These are phyloP conservation scores for Basipetospora chlamydospora DNA, from an alignment of 2,329 filamentous ascomycete species.

Conservation along the genomic window DNA sequence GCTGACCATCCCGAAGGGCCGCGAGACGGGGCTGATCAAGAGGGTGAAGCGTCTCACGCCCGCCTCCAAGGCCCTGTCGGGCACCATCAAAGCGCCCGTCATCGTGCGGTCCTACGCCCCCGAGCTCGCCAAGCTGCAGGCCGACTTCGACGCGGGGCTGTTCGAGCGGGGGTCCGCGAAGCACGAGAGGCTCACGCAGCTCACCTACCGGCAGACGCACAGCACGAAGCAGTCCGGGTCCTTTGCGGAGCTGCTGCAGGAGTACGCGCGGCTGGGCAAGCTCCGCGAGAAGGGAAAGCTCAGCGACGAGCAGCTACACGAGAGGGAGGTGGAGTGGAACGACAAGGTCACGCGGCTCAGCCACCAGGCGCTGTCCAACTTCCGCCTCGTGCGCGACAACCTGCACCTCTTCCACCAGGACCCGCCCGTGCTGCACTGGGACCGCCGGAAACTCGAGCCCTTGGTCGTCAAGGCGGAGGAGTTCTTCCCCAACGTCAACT, in stretches of 20 bases:
- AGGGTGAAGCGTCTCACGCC: constrained; percentile 12
- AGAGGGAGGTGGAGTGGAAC: constrained; percentile 17
- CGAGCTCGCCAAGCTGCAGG: constrained; percentile 25
- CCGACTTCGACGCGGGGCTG: constrained; percentile 10
- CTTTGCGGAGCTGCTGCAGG: constrained; percentile 19
- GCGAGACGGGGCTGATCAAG: constrained; percentile 22
- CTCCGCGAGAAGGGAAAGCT: constrained; percentile 10
- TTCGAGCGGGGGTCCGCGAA: constrained; percentile 1
- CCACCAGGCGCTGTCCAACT: constrained; percentile 20
- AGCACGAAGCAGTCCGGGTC: constrained; percentile 10
- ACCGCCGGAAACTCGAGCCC: constrained; percentile 57
- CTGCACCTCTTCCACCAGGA: constrained; percentile 32
- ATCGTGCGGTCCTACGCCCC: constrained; percentile 26
- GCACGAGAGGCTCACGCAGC: constrained; percentile 12
- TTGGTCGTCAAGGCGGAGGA: constrained; percentile 43
- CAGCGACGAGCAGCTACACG: constrained; percentile 13
- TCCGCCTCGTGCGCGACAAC: constrained; percentile 34
- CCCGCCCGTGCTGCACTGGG: constrained; percentile 47
- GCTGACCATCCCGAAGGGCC: constrained; percentile 26
- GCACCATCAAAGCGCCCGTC: constrained; percentile 10
- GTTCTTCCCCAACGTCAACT: constrained; percentile 47
- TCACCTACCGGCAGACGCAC: constrained; percentile 16
- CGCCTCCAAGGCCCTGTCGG: constrained; percentile 11
- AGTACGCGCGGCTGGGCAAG: constrained; percentile 15
- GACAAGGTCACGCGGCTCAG: constrained; percentile 17